Percentiles rank a stretch among this genome's conserved stretches.
These are phyloP conservation scores for Ceratorhiza oryzae-sativae DNA, from an alignment of 1,284 basidiomycete species.

Conservation along the genomic window DNA sequence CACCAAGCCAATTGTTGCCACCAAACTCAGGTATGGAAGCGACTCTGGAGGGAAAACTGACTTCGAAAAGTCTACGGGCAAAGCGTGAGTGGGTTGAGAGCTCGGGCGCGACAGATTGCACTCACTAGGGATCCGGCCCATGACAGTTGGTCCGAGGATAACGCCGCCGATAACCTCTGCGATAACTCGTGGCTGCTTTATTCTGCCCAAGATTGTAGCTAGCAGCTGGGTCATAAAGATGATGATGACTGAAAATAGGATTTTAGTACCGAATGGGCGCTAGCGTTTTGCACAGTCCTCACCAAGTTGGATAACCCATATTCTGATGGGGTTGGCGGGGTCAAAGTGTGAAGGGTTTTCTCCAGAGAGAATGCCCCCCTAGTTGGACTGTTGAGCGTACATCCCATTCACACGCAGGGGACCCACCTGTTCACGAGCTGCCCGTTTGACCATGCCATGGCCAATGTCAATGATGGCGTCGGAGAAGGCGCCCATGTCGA, in stretches of 20 bases:
- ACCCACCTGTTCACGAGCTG: conserved; percentile 60
- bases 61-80: conserved; percentile 70
- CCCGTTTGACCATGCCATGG: conserved; percentile 51
- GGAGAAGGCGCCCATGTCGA: conserved; percentile 55
- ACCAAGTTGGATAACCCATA: conserved; percentile 86
- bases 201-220: conserved; percentile 64
- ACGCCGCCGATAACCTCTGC: conserved; percentile 88
- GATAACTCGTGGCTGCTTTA: conserved; percentile 86
- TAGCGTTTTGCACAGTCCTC: conserved; percentile 44
- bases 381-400: background rate
- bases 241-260: conserved; percentile 63
- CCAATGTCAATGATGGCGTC: conserved; percentile 51
- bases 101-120: background rate
- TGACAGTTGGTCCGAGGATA: conserved; percentile 75
- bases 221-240: conserved; percentile 77
- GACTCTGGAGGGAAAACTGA: conserved; percentile 79
- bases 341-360: conserved; percentile 70
- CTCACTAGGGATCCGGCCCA: conserved; percentile 66
- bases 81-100: conserved; percentile 58
- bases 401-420: background rate
- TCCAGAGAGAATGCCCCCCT: conserved; percentile 70
- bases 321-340: conserved; percentile 68
- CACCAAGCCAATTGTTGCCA: conserved; percentile 87
- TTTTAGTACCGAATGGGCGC: background rate
- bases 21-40: conserved; percentile 78